Percentiles rank a stretch among this genome's conserved stretches.
phyloP scores from a whole-genome alignment of 441 rosid species.

The Erysimum pusillum region DNA sequence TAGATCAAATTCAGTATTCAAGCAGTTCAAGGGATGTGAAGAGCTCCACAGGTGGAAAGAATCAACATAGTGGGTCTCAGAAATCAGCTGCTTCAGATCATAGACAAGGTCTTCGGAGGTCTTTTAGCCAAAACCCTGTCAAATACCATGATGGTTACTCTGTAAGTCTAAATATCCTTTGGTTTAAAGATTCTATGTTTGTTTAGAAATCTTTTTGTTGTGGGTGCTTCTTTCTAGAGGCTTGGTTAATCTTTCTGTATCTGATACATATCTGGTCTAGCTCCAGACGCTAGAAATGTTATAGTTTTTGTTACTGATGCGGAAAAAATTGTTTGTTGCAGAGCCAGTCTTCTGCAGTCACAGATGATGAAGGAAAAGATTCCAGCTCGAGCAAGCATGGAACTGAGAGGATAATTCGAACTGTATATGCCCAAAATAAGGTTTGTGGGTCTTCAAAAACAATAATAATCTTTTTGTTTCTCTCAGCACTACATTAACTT shows the following conservation, averaged over 20 bases:
- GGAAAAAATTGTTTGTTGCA: constrained; percentile 44
- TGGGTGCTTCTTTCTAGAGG: constrained; percentile 8
- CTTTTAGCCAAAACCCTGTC: constrained; percentile 75
- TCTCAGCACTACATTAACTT: neutral
- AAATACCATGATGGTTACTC: constrained; percentile 84
- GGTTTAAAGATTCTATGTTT: neutral
- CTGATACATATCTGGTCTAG: constrained; percentile 23
- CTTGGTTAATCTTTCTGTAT: neutral
- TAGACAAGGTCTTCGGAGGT: constrained; percentile 70
- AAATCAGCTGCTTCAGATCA: constrained; percentile 55
- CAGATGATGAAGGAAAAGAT: constrained; percentile 89
- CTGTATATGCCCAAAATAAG: constrained; percentile 83
- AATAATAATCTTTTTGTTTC: neutral
- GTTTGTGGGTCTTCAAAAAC: constrained; percentile 48
- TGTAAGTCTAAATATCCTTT: constrained; percentile 59
- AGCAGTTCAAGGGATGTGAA: constrained; percentile 50
- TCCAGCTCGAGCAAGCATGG: constrained; percentile 54
- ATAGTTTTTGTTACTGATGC: constrained; percentile 22
- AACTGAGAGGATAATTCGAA: constrained; percentile 69
- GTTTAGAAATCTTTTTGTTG: neutral
- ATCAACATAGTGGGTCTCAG: constrained; percentile 47
- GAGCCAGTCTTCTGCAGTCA: constrained; percentile 91
- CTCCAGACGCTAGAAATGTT: constrained; percentile 19
- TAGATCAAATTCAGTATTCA: constrained; percentile 60
- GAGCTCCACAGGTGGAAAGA: constrained; percentile 52